phyloP scores from a whole-genome alignment of 257 asterid genomes.

The Salvia splendens region DNA sequence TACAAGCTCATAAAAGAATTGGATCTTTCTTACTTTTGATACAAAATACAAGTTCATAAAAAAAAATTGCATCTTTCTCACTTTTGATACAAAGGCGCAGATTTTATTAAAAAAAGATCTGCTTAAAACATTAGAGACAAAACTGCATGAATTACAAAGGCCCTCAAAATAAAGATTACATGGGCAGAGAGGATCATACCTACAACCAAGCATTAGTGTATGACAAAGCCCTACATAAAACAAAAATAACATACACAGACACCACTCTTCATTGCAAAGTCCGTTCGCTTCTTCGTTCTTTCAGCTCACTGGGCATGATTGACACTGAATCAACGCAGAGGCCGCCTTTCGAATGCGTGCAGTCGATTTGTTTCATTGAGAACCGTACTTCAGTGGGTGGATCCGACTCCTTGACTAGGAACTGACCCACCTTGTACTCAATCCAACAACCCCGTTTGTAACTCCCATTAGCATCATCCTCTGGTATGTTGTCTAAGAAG shows the following conservation, averaged over 20 bases:
- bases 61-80: background rate
- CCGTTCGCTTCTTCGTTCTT: constrained; percentile 45
- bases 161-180: constrained; percentile 38
- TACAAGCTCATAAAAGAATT: too few relatives aligned
- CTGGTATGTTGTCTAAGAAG: constrained; percentile 62
- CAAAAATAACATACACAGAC: constrained; percentile 20
- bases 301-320: constrained; percentile 55
- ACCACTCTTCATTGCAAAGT: constrained; percentile 38
- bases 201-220: constrained; percentile 38
- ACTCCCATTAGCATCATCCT: constrained; percentile 54
- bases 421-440: constrained; percentile 88
- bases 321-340: constrained; percentile 84
- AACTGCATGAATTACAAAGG: constrained; percentile 42
- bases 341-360: constrained; percentile 98
- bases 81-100: constrained; percentile 31
- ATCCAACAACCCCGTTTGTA: constrained; percentile 91
- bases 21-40: too few relatives aligned
- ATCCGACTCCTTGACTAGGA: constrained; percentile 58
- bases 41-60: background rate
- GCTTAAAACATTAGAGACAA: constrained; percentile 33
- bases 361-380: constrained; percentile 95
- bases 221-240: constrained; percentile 32
- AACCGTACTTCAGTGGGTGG: constrained; percentile 71
- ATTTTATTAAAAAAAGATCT: constrained; percentile 32
- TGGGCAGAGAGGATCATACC: constrained; percentile 41